phyloP scores from a whole-genome alignment of 2,329 filamentous ascomycete species.

The Thyridium curvatum region DNA sequence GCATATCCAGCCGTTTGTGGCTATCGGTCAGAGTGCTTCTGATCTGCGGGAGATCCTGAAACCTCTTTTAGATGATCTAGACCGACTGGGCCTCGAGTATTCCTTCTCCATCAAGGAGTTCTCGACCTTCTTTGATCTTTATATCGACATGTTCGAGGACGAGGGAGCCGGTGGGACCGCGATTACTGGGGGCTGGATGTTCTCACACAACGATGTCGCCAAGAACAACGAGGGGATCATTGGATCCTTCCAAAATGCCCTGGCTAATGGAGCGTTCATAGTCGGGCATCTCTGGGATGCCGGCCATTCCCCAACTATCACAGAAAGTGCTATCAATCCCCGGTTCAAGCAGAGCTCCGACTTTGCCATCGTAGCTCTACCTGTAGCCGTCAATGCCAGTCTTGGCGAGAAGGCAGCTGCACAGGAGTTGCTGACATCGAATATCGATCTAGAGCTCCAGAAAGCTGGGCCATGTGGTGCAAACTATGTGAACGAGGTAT shows the following conservation, averaged over 20 bases:
- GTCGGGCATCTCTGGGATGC: conserved; percentile 31
- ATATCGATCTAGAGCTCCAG: conserved; percentile 27
- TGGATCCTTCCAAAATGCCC: conserved; percentile 23
- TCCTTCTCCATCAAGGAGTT: conserved; percentile 20
- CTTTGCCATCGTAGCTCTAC: conserved; percentile 25
- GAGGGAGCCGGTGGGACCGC: conserved; percentile 24
- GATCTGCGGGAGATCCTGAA: conserved; percentile 25
- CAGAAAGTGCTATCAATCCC: conserved; percentile 32
- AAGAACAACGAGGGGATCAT: conserved; percentile 26
- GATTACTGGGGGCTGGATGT: conserved; percentile 30
- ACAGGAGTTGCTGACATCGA: conserved; percentile 29
- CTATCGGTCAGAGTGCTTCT: conserved; percentile 24
- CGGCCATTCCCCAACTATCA: conserved; percentile 24
- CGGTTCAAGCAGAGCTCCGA: conserved; percentile 25
- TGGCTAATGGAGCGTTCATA: conserved; percentile 23
- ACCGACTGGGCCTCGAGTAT: conserved; percentile 18
- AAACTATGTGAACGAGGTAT: conserved; percentile 40
- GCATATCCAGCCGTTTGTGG: conserved; percentile 29
- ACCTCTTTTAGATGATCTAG: conserved; percentile 26
- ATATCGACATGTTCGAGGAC: conserved; percentile 27
- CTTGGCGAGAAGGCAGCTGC: conserved; percentile 33
- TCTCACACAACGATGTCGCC: conserved; percentile 26
- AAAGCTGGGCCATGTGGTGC: conserved; percentile 28
- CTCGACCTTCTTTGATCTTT: conserved; percentile 26
- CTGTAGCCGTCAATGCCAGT: conserved; percentile 27